Evolutionary conservation across 1,139 yeast species (phyloP).

Genomic region (Kazachstania sp.): DNA sequence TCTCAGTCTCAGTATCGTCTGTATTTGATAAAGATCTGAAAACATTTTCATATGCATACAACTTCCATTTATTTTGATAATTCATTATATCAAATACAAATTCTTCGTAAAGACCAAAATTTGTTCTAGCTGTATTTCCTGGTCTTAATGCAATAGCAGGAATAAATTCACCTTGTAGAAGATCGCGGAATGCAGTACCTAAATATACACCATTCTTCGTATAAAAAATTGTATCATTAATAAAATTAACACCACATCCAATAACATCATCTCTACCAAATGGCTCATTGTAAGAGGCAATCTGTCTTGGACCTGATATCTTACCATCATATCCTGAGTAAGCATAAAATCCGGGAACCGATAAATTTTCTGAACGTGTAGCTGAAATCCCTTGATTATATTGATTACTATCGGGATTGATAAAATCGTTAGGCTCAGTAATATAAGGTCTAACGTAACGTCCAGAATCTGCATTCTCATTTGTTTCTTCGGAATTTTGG

Average conservation of each 20-base stretch:
- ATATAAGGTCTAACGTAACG: slow-evolving; percentile 16
- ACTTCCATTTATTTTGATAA: slow-evolving; percentile 46
- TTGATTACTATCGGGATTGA: slow-evolving; percentile 1
- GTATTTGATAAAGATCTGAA: slow-evolving; percentile 11
- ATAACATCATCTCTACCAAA: slow-evolving; percentile 55
- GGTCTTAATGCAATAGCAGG: slow-evolving; percentile 47
- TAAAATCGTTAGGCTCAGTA: neutral
- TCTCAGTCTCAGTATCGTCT: neutral
- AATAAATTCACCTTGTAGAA: slow-evolving; percentile 32
- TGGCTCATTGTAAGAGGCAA: slow-evolving; percentile 37
- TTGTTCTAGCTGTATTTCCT: slow-evolving; percentile 48
- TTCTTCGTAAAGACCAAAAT: slow-evolving; percentile 54
- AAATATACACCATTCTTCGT: slow-evolving; percentile 72
- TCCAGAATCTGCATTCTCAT: neutral
- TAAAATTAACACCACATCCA: slow-evolving; percentile 79
- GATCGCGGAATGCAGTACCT: slow-evolving; percentile 44
- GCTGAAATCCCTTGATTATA: neutral
- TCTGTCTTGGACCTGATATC: slow-evolving; percentile 34
- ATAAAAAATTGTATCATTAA: slow-evolving; percentile 54
- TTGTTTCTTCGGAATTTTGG: neutral
- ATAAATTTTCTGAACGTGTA: slow-evolving; percentile 30
- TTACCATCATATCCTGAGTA: slow-evolving; percentile 52
- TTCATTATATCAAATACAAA: slow-evolving; percentile 66
- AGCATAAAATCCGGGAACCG: slow-evolving; percentile 46
- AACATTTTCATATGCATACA: slow-evolving; percentile 25